Conservation (phyloP, 2,329 filamentous ascomycete genomes). For the Epichloe bromicola region DNA sequence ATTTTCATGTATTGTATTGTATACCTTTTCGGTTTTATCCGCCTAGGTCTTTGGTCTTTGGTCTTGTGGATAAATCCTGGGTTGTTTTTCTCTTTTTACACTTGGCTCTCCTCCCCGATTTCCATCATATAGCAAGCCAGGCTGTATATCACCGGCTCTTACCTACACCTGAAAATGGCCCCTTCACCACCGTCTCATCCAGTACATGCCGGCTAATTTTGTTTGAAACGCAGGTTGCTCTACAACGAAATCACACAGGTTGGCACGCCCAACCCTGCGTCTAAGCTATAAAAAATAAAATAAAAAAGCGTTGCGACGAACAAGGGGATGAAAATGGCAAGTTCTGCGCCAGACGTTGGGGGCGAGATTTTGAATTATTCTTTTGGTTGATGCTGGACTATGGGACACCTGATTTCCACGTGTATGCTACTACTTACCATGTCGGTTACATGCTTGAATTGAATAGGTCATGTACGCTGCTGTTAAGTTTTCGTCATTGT, state of each 20-base stretch:
- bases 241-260: conserved; percentile 80
- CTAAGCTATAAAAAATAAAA: conserved; percentile 45
- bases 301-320: not conserved
- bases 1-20: too few species aligned
- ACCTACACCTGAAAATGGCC: not conserved
- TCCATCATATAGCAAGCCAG: too few species aligned
- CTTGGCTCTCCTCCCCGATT: too few species aligned
- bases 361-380: not conserved
- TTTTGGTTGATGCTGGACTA: not conserved
- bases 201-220: not conserved
- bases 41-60: too few species aligned
- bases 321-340: not conserved
- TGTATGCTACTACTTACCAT: not conserved
- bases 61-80: too few species aligned
- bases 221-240: conserved; percentile 45
- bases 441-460: not conserved
- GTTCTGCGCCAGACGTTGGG: not conserved
- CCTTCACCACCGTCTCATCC: not conserved
- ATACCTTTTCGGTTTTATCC: too few species aligned
- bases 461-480: not conserved
- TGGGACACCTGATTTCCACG: not conserved
- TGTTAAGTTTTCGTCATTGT: too few species aligned
- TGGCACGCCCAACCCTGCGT: conserved; percentile 45
- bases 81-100: not conserved
- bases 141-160: not conserved